phyloP scores from a whole-genome alignment of 768 basidiomycete genomes.

The Pleurotus ostreatus region DNA sequence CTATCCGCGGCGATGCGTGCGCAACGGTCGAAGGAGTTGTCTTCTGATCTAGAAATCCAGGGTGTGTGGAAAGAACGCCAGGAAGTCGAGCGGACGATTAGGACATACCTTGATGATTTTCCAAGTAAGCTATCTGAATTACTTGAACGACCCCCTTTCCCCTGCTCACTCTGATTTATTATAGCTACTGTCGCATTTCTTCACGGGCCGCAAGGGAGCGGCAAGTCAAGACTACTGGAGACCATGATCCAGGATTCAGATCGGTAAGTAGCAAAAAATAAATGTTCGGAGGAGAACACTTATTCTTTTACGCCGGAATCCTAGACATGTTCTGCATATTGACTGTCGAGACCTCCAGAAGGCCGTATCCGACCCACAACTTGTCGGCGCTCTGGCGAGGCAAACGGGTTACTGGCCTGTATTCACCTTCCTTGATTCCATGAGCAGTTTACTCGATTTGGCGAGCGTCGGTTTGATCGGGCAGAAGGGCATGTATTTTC shows the following conservation, averaged over 20 bases:
- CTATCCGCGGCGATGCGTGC: no score
- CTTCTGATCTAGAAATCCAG: constrained; percentile 16
- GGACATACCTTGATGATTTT: constrained; percentile 70
- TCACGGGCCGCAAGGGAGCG: constrained; percentile 82
- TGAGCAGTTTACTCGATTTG: constrained; percentile 85
- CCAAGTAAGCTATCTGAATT: constrained; percentile 47
- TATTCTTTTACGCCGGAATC: neutral
- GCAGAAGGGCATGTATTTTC: constrained; percentile 65
- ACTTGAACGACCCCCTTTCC: no score
- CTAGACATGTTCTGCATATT: constrained; percentile 70
- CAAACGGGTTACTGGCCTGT: constrained; percentile 91
- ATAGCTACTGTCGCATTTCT: constrained; percentile 73
- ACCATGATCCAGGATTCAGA: constrained; percentile 45
- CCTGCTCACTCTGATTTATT: neutral
- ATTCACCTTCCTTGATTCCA: constrained; percentile 79
- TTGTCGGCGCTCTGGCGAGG: constrained; percentile 63
- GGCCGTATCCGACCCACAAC: constrained; percentile 60
- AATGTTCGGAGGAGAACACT: neutral
- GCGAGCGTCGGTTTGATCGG: constrained; percentile 93
- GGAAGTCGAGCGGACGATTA: constrained; percentile 67
- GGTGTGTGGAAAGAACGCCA: constrained; percentile 83
- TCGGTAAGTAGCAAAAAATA: constrained; percentile 35
- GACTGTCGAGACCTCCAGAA: constrained; percentile 79
- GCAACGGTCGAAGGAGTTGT: neutral
- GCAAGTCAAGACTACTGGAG: constrained; percentile 62